Conservation (phyloP, 2,329 filamentous ascomycete genomes). For the Stenocarpella maydis region DNA sequence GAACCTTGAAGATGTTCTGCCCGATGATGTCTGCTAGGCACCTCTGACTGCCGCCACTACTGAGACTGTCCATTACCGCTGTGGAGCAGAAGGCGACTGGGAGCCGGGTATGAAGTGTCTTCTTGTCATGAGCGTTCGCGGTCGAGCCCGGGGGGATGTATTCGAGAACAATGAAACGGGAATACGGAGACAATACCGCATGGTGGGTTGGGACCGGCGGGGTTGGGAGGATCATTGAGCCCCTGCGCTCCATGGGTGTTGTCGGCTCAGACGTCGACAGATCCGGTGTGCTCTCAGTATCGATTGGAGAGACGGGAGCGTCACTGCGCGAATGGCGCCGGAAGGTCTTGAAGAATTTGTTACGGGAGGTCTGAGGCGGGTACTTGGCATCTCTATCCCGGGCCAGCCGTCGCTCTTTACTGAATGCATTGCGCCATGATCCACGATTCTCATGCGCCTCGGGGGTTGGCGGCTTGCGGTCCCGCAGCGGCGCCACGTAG, state of each 20-base stretch:
- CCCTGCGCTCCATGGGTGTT: conserved; percentile 3
- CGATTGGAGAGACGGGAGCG: background rate
- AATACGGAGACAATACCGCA: conserved; percentile 26
- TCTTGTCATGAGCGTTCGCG: background rate
- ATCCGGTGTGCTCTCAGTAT: background rate
- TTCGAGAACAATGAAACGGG: conserved; percentile 25
- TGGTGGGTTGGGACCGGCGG: background rate
- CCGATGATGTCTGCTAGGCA: conserved; percentile 13
- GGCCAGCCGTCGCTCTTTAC: background rate
- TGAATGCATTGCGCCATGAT: background rate
- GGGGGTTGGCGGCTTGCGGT: background rate
- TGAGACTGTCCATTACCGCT: conserved; percentile 14
- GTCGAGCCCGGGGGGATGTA: conserved; percentile 4
- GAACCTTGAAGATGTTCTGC: conserved; percentile 25
- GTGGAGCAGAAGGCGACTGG: conserved; percentile 28
- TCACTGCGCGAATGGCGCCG: background rate
- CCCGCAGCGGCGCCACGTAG: background rate
- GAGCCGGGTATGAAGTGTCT: background rate
- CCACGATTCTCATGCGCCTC: background rate
- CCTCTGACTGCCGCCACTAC: conserved; percentile 6
- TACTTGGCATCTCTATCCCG: conserved; percentile 17
- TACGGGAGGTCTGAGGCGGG: conserved; percentile 27
- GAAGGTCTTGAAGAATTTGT: conserved; percentile 27
- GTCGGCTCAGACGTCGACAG: conserved; percentile 16
- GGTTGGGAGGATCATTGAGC: background rate